Evolutionary conservation across 306 rosid species (phyloP), one percentile per base, ranked within the genome.

Genomic region (Comarum palustre): DNA sequence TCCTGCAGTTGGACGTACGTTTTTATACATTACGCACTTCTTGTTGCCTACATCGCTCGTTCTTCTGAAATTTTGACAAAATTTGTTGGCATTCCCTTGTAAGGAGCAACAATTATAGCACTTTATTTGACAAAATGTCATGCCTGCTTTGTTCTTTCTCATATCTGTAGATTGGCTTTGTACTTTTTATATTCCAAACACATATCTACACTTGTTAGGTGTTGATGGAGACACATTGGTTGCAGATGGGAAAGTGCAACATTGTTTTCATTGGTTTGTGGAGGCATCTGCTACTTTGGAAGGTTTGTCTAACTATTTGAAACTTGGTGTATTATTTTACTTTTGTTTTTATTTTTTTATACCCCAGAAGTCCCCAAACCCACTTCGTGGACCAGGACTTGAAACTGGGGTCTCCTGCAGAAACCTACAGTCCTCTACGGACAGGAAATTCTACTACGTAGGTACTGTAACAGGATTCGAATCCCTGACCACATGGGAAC

Each of bases 1-100:
- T 78, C 76, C 81, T 89, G 97, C 93, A 91, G 96, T 80, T 91
- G 96, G 97, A 82, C 92, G 24, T 91, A 89, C 87, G 86, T 91
- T 68, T 85, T 89, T 73, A 89, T 91, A 76, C 97, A 91, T 79
- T 91, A 89, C 31, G 86, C 92, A 1, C 90, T 91, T 80, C 96
- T 89, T 69, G 81, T 91, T 75, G 96, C 96, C 68, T 91, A 89
- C 54, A 70, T 84, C 5, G 90, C 92, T 32, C 92, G 97, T 31
- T 89, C 92, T 73, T 89, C 92, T 3, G 90, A 91, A 76, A 91
- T 89, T 58, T 76, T 89, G 92, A 87, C 92, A 50, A 83, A 79
- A 68, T 83, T 79, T 86, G 86, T 87, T 22, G 84, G 89, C 80
- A 86, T 89, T 78, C 96, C 92, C 22, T 78, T 45, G 96, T 89